These are phyloP conservation scores for Penicillium sp. DNA, from an alignment of 2,329 filamentous ascomycete genomes.

Conservation along the genomic window DNA sequence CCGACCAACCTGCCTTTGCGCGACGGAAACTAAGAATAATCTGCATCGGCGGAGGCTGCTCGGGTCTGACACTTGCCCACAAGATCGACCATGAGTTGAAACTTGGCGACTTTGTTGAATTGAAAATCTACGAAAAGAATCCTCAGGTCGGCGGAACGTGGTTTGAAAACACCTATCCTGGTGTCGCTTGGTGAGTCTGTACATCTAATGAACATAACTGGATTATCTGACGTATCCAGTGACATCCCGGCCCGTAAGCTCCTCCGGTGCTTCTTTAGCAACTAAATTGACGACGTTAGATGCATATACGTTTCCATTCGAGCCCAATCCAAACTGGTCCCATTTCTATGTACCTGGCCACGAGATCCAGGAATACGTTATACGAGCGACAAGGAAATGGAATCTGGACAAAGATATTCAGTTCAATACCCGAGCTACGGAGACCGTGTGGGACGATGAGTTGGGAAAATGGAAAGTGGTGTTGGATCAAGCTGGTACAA, in stretches of 20 bases:
- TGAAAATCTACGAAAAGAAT: slow-evolving; percentile 16
- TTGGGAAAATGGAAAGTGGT: slow-evolving; percentile 36
- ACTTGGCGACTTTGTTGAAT: slow-evolving; percentile 7
- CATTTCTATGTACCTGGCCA: slow-evolving; percentile 41
- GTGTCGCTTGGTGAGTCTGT: slow-evolving; percentile 27
- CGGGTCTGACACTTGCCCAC: slow-evolving; percentile 22
- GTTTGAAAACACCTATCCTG: slow-evolving; percentile 22
- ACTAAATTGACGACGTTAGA: neutral
- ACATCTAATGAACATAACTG: neutral
- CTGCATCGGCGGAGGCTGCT: slow-evolving; percentile 22
- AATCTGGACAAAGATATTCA: slow-evolving; percentile 40
- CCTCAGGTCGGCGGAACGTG: slow-evolving; percentile 14
- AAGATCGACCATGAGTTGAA: slow-evolving; percentile 19
- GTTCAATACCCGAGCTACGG: slow-evolving; percentile 38
- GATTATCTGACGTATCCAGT: neutral
- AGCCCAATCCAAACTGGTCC: slow-evolving; percentile 45
- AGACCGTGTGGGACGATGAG: slow-evolving; percentile 41
- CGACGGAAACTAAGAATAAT: slow-evolving; percentile 6
- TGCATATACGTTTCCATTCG: slow-evolving; percentile 42
- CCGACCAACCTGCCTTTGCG: neutral
- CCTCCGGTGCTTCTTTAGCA: slow-evolving; percentile 5
- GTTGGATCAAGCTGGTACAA: slow-evolving; percentile 27
- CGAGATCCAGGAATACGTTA: slow-evolving; percentile 46
- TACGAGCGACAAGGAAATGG: slow-evolving; percentile 39
- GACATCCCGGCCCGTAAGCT: slow-evolving; percentile 31